phyloP scores from a whole-genome alignment of 2,329 filamentous ascomycete genomes.

The Gnomoniopsis sp. region DNA sequence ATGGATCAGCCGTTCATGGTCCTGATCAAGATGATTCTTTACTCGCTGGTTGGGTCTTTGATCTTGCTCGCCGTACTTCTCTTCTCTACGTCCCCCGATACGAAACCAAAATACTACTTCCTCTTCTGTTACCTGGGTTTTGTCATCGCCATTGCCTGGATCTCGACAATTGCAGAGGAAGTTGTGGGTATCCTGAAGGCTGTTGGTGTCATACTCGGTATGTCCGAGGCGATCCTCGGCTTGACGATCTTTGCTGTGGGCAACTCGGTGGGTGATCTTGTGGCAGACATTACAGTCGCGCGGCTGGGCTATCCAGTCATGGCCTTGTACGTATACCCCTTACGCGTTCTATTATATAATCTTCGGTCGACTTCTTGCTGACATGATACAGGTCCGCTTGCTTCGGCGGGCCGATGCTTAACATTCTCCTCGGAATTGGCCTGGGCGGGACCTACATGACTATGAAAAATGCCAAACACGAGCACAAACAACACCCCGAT shows the following conservation, averaged over 20 bases:
- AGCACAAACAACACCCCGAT: constrained; percentile 65
- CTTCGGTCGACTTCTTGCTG: constrained; percentile 18
- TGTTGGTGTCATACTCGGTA: constrained; percentile 84
- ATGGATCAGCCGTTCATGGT: constrained; percentile 46
- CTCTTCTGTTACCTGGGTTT: constrained; percentile 88
- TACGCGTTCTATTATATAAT: background rate
- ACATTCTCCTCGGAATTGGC: constrained; percentile 94
- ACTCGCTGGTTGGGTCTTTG: constrained; percentile 66
- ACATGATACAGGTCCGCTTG: constrained; percentile 65
- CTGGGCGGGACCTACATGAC: constrained; percentile 87
- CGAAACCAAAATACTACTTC: constrained; percentile 70
- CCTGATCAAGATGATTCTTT: constrained; percentile 56
- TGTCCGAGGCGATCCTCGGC: constrained; percentile 91
- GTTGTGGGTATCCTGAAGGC: constrained; percentile 94
- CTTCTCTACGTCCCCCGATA: constrained; percentile 62
- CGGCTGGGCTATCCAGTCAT: constrained; percentile 93
- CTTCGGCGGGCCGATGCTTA: constrained; percentile 97
- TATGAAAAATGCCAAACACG: constrained; percentile 63
- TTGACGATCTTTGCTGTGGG: constrained; percentile 95
- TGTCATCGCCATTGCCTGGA: constrained; percentile 89
- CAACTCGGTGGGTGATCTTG: constrained; percentile 89
- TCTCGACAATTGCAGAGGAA: constrained; percentile 90
- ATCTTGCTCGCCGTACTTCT: constrained; percentile 65
- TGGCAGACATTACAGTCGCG: constrained; percentile 92
- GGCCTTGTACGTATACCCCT: constrained; percentile 59